Percentiles rank a stretch among this genome's conserved stretches.
Conservation (phyloP, 2,329 filamentous ascomycete species). For the Akanthomyces dipterigenus region DNA sequence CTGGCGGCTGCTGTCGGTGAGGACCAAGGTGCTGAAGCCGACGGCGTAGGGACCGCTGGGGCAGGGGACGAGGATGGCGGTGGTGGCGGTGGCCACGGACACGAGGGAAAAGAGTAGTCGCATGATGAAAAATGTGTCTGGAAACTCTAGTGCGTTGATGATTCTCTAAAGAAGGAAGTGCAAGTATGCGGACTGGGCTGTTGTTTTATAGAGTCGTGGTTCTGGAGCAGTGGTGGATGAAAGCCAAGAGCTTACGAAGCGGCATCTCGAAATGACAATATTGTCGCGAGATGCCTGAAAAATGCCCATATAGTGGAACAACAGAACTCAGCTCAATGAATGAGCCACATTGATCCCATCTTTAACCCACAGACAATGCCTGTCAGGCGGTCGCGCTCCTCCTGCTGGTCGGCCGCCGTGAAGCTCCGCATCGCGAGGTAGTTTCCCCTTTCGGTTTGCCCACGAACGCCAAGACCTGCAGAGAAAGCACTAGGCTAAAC, state of each 20-base stretch:
- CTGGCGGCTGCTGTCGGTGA: conserved; percentile 25
- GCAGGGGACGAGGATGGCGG: conserved; percentile 22
- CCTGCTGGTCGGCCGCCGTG: not conserved
- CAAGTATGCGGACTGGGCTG: not conserved
- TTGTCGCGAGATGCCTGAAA: not conserved
- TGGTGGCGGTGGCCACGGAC: conserved; percentile 12
- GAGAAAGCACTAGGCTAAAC: not conserved
- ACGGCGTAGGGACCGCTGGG: conserved; percentile 26
- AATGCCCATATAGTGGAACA: not conserved
- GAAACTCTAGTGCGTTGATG: not conserved
- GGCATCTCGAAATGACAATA: not conserved
- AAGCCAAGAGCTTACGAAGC: not conserved
- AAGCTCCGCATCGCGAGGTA: conserved; percentile 1
- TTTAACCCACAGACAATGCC: not conserved
- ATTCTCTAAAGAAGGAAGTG: not conserved
- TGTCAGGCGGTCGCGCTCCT: not conserved
- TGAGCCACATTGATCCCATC: not conserved
- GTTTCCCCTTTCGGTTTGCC: conserved; percentile 5
- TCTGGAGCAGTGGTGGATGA: not conserved
- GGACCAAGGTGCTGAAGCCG: conserved; percentile 18
- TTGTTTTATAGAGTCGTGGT: not conserved
- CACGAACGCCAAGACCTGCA: not conserved
- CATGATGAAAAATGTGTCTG: conserved; percentile 13
- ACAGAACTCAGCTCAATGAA: not conserved
- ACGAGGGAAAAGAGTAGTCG: conserved; percentile 14